Conservation (phyloP, 108 stramenopile genomes). For the Discostella pseudostelligera region DNA sequence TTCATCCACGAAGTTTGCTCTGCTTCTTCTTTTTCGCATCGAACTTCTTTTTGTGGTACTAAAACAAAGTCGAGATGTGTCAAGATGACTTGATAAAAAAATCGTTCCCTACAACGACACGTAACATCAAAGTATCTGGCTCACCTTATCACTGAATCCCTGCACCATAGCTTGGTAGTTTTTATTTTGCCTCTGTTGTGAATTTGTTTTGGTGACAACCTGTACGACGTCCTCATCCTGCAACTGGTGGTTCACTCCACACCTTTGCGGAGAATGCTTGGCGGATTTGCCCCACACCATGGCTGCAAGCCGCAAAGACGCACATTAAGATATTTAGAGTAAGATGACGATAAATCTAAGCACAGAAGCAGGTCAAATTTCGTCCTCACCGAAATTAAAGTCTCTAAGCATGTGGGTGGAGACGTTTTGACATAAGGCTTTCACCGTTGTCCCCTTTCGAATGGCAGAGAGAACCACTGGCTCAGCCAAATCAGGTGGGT, state of each 20-base stretch:
- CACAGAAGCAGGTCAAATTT: no score
- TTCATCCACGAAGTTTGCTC: conserved; percentile 60
- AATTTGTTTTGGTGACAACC: conserved; percentile 94
- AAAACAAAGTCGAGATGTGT: background rate
- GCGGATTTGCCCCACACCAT: conserved; percentile 97
- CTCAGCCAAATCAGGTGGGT: conserved; percentile 94
- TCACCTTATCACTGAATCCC: conserved; percentile 69
- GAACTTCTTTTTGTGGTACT: conserved; percentile 82
- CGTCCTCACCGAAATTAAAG: conserved; percentile 99
- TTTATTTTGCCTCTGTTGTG: conserved; percentile 93
- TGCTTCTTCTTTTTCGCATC: conserved; percentile 89
- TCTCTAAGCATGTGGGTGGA: conserved; percentile 86
- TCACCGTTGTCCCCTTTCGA: conserved; percentile 84
- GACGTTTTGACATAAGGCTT: conserved; percentile 73
- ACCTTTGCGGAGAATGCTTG: conserved; percentile 95
- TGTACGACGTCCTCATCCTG: conserved; percentile 99
- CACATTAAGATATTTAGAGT: no score
- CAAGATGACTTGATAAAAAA: background rate
- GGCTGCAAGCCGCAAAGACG: no score
- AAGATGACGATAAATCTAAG: no score
- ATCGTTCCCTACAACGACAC: background rate
- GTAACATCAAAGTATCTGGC: background rate
- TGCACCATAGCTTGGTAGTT: conserved; percentile 79
- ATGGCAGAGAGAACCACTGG: conserved; percentile 95
- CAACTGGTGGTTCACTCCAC: conserved; percentile 89